phyloP scores from a whole-genome alignment of 768 basidiomycete species.

The Galerina marginata region DNA sequence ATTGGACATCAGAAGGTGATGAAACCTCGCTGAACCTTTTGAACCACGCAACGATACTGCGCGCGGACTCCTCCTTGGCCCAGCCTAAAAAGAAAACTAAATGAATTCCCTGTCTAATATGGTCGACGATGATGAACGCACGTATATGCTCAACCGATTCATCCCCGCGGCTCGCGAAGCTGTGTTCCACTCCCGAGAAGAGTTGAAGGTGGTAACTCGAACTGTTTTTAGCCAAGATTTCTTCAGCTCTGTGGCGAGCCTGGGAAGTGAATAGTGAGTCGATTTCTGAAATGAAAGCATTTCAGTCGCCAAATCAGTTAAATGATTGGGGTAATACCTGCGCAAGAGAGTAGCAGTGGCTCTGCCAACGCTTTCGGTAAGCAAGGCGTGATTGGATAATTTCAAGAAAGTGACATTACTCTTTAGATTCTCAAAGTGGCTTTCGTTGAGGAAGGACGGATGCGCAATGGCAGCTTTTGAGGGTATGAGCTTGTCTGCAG shows the following conservation, averaged over 20 bases:
- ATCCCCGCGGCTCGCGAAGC: constrained; percentile 55
- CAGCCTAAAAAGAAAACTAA: constrained; percentile 47
- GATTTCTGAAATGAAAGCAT: constrained; percentile 40
- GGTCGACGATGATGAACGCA: constrained; percentile 26
- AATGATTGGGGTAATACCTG: constrained; percentile 35
- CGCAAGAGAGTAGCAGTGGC: constrained; percentile 60
- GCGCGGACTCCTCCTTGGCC: constrained; percentile 65
- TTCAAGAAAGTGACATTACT: constrained; percentile 37
- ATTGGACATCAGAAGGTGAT: no score
- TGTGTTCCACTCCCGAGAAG: constrained; percentile 56
- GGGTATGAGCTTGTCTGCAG: neutral
- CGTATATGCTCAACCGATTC: constrained; percentile 45
- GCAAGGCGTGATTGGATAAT: neutral
- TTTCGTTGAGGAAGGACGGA: constrained; percentile 53
- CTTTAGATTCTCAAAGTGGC: constrained; percentile 51
- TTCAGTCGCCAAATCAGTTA: neutral
- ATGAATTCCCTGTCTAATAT: neutral
- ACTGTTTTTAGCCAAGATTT: constrained; percentile 55
- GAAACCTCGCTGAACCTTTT: constrained; percentile 39
- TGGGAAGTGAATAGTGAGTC: constrained; percentile 58
- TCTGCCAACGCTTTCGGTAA: constrained; percentile 34
- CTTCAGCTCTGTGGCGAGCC: constrained; percentile 61
- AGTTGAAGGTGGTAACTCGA: constrained; percentile 61
- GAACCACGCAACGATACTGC: constrained; percentile 57
- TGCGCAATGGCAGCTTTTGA: constrained; percentile 58